Evolutionary conservation across 139 green algal species (phyloP).

Genomic region (Coelastrella sp.): DNA sequence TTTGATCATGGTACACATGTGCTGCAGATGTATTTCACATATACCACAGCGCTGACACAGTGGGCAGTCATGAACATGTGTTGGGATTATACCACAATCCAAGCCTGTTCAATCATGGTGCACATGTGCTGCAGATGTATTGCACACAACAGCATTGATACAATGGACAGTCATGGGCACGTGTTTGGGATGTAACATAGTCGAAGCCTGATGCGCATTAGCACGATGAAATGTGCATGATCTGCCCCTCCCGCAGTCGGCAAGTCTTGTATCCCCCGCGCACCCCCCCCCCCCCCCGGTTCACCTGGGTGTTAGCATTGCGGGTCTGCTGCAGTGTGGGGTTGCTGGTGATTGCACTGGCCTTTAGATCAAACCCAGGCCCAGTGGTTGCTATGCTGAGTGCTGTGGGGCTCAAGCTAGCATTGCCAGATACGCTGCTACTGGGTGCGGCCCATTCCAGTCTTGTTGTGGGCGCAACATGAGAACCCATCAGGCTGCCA

Average conservation of each 20-base stretch:
- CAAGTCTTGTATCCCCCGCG: not conserved
- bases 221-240: no score
- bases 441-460: slow-evolving; percentile 50
- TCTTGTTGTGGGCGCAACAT: slow-evolving; percentile 75
- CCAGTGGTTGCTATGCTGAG: slow-evolving; percentile 41
- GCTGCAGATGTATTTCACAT: not conserved
- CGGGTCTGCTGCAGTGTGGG: slow-evolving; percentile 45
- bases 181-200: no score
- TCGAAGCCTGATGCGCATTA: no score
- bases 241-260: not conserved
- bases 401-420: slow-evolving; percentile 17
- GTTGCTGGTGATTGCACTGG: slow-evolving; percentile 48
- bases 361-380: slow-evolving; percentile 49
- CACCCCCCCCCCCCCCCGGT: not conserved
- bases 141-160: no score
- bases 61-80: no score
- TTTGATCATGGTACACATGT: not conserved
- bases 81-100: no score
- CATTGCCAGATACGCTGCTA: slow-evolving; percentile 15
- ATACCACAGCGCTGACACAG: no score
- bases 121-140: no score
- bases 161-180: no score
- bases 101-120: no score
- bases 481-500: slow-evolving; percentile 71
- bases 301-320: slow-evolving; percentile 58